Base-by-base conservation (phyloP, 257 asterid genomes). In the Leonotis leonurus region DNA sequence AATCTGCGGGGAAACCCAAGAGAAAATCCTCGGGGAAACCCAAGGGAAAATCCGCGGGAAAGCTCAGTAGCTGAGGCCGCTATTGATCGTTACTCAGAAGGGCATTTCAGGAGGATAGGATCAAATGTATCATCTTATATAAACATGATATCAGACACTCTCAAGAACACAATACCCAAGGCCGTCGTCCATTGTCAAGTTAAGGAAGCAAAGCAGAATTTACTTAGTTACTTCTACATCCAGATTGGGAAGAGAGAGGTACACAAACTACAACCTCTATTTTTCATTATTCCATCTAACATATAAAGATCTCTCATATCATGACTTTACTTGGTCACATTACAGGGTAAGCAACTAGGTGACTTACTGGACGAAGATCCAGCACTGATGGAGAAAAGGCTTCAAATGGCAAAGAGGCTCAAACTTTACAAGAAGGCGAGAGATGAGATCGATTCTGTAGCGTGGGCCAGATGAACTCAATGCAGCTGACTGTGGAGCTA, bases 131-230 rank as follows among this genome's bases (percentile, higher is more conserved):
- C 90, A 24, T 85, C 97, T 6, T 90, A 90, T 61, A 58, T 90
- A 32, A 60, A 58, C 54, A 87, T 90, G 97, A 78, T 90, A 16
- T 80, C 89, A 1, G 96, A 81, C 7, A 83, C 84, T 8, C 82
- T 87, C 53, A 84, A 69, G 77, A 85, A 75, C 77, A 71, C 93
- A 0, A 83, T 90, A 59, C 97, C 97, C 0, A 87, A 90, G 71
- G 97, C 97, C 16, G 96, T 85, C 64, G 97, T 90, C 49, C 73
- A 77, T 68, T 90, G 97, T 78, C 97, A 90, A 81, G 97, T 90
- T 43, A 85, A 78, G 85, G 96, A 87, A 75, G 93, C 95, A 60
- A 90, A 87, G 64, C 90, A 80, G 53, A 85, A 78, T 73, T 54
- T 87, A 64, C 84, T 90, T n/a, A 87, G 76, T 63, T 53, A 80